Evolutionary conservation across 2,329 filamentous ascomycete species (phyloP).

Genomic region (Pseudocercospora crystallina): DNA sequence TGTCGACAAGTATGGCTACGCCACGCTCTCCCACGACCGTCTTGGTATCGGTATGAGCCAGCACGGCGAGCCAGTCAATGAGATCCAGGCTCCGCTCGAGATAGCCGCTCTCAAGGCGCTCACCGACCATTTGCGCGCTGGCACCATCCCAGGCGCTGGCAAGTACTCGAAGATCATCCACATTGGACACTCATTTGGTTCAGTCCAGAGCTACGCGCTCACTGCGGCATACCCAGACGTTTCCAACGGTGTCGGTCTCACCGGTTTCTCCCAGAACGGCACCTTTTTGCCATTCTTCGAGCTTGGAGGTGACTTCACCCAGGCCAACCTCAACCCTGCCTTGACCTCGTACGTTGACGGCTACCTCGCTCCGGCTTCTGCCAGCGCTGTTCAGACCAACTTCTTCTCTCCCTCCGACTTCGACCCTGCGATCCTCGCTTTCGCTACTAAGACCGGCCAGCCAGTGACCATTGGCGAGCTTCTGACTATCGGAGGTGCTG

Average conservation of each 20-base stretch:
- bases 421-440: constrained; percentile 53
- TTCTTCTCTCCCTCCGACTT: constrained; percentile 54
- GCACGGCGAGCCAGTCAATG: constrained; percentile 59
- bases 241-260: constrained; percentile 60
- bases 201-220: constrained; percentile 57
- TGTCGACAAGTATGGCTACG: constrained; percentile 56
- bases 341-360: constrained; percentile 43
- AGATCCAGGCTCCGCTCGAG: constrained; percentile 60
- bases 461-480: constrained; percentile 61
- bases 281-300: constrained; percentile 43
- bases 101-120: constrained; percentile 58
- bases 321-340: constrained; percentile 33
- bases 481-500: constrained; percentile 51
- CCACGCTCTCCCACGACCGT: constrained; percentile 62
- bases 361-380: constrained; percentile 53
- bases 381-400: constrained; percentile 52
- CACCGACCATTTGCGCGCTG: constrained; percentile 51
- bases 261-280: constrained; percentile 56
- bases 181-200: constrained; percentile 65
- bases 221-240: constrained; percentile 53
- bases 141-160: constrained; percentile 41
- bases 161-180: constrained; percentile 53
- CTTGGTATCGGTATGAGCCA: constrained; percentile 61
- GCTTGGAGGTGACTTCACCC: constrained; percentile 34
- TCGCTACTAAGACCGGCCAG: constrained; percentile 51